Percentiles rank a stretch among this genome's conserved stretches.
Conservation (phyloP, 257 asterid genomes). For the Solanum appendiculatum region DNA sequence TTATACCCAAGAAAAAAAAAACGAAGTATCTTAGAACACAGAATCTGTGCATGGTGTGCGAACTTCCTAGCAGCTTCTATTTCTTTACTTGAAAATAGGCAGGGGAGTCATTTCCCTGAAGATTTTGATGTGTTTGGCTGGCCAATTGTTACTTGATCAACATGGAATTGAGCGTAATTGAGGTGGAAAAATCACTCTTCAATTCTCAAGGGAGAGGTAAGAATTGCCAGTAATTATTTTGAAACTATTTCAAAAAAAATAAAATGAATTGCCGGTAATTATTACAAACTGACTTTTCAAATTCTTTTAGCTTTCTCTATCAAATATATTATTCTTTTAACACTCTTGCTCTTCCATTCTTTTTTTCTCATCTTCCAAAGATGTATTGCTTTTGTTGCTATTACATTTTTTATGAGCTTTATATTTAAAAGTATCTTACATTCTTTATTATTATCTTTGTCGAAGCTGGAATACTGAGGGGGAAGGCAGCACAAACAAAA, state of each 20-base stretch:
- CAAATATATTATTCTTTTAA: not conserved
- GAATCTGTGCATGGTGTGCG: not conserved
- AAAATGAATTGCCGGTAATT: not conserved
- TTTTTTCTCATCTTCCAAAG: not conserved
- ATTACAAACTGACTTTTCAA: not conserved
- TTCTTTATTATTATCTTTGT: not conserved
- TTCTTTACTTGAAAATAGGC: not conserved
- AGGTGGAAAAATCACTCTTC: not conserved
- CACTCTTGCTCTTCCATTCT: not conserved
- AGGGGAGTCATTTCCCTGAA: not conserved
- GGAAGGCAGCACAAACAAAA: not conserved
- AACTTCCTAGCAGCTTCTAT: not conserved
- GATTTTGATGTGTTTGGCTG: not conserved
- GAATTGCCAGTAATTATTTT: not conserved
- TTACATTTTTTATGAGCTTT: not conserved
- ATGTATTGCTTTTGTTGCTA: not conserved
- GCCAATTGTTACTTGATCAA: not conserved
- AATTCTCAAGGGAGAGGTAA: not conserved
- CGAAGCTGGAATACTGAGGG: not conserved
- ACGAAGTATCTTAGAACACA: not conserved
- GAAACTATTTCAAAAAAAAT: not conserved
- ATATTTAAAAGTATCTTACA: not conserved
- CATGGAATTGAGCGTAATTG: not conserved
- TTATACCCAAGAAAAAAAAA: not conserved
- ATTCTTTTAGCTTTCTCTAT: not conserved